phyloP scores from a whole-genome alignment of 805 yeast genomes.

The Metschnikowia cubensis region DNA sequence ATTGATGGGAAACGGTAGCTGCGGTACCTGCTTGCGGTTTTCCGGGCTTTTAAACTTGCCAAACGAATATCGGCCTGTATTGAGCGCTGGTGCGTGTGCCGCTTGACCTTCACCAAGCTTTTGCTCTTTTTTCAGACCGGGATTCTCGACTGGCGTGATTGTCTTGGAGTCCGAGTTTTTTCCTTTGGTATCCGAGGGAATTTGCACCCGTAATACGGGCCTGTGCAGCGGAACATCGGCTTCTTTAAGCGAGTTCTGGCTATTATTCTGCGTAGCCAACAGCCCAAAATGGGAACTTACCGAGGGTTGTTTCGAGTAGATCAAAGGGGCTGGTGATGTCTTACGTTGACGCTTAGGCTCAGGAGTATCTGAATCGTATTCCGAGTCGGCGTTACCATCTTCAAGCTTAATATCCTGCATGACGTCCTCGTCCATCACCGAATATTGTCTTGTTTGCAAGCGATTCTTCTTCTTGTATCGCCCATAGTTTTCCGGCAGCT shows the following conservation, averaged over 20 bases:
- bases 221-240: slow-evolving; percentile 28
- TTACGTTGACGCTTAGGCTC: slow-evolving; percentile 30
- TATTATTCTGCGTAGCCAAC: slow-evolving; percentile 2
- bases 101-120: slow-evolving; percentile 5
- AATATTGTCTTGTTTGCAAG: slow-evolving; percentile 16
- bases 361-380: slow-evolving; percentile 32
- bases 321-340: slow-evolving; percentile 10
- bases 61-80: slow-evolving; percentile 11
- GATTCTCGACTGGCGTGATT: slow-evolving; percentile 40
- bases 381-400: slow-evolving; percentile 21
- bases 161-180: slow-evolving; percentile 29
- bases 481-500: slow-evolving; percentile 66
- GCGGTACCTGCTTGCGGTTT: slow-evolving; percentile 9
- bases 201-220: slow-evolving; percentile 61
- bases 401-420: slow-evolving; percentile 19
- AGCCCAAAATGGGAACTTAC: slow-evolving; percentile 12
- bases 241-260: slow-evolving; percentile 1
- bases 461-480: slow-evolving; percentile 43
- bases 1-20: slow-evolving; percentile 33
- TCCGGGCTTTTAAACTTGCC: slow-evolving; percentile 19
- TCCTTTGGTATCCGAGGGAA: slow-evolving; percentile 48
- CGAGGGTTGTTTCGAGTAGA: slow-evolving; percentile 13
- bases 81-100: slow-evolving; percentile 7
- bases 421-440: slow-evolving; percentile 18
- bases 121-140: slow-evolving; percentile 10